Evolutionary conservation across 345 rosid genomes (phyloP).

Genomic region (Acer negundo): DNA sequence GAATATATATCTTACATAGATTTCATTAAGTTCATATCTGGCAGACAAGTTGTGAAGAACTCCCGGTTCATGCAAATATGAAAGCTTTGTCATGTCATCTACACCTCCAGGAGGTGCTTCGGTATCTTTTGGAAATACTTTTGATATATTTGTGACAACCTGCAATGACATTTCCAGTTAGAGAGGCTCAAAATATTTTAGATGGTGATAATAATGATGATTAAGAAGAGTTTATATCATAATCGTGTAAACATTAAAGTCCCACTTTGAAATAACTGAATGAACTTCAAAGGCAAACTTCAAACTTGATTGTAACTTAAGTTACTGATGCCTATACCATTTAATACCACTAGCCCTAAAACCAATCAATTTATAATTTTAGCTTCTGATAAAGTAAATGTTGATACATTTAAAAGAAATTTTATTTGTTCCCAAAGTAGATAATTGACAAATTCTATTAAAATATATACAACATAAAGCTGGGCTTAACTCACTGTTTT

Average conservation of each 20-base stretch:
- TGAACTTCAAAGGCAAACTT: conserved; percentile 12
- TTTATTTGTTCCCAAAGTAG: conserved; percentile 15
- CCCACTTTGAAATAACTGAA: conserved; percentile 19
- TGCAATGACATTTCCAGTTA: conserved; percentile 36
- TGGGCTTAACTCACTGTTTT: conserved; percentile 63
- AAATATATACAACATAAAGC: conserved; percentile 10
- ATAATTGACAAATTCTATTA: conserved; percentile 10
- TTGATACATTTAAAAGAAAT: conserved; percentile 10
- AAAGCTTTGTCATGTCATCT: conserved; percentile 99
- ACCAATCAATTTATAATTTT: neutral
- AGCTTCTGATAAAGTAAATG: conserved; percentile 7
- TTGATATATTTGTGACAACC: conserved; percentile 82
- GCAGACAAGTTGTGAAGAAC: conserved; percentile 87
- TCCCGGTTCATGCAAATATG: conserved; percentile 98
- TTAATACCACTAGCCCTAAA: conserved; percentile 2
- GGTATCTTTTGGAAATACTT: conserved; percentile 88
- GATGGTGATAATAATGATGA: conserved; percentile 15
- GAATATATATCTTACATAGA: conserved; percentile 66
- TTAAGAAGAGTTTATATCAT: neutral
- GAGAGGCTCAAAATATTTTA: conserved; percentile 3
- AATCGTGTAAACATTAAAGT: conserved; percentile 12
- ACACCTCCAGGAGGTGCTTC: conserved; percentile 99
- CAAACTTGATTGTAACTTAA: conserved; percentile 8
- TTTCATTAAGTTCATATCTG: conserved; percentile 98
- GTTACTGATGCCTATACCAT: conserved; percentile 12